phyloP scores from a whole-genome alignment of 345 rosid genomes.

The Sonneratia caseolaris region DNA sequence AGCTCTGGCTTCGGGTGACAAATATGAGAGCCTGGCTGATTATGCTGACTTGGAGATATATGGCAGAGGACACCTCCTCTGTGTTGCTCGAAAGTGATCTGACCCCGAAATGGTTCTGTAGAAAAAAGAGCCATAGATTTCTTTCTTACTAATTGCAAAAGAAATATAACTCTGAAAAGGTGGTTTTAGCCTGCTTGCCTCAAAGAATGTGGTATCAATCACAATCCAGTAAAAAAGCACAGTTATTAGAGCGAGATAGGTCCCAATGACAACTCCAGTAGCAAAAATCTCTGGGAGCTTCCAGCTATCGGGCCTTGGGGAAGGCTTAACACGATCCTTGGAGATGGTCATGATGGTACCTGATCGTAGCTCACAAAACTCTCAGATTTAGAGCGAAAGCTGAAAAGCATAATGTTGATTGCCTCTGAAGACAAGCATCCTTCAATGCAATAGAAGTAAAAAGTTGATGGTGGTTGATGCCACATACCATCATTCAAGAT shows the following conservation, averaged over 20 bases:
- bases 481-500: slow-evolving; percentile 82
- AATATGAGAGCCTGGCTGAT: slow-evolving; percentile 96
- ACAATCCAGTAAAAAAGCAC: slow-evolving; percentile 82
- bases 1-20: slow-evolving; percentile 84
- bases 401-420: too few species aligned
- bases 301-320: slow-evolving; percentile 87
- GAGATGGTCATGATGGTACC: slow-evolving; percentile 96
- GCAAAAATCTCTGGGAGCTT: slow-evolving; percentile 89
- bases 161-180: too few species aligned
- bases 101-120: slow-evolving; percentile 42
- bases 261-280: slow-evolving; percentile 83
- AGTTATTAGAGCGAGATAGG: slow-evolving; percentile 79
- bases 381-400: not conserved
- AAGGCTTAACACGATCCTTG: slow-evolving; percentile 82
- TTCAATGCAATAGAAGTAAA: not conserved
- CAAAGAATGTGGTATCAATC: slow-evolving; percentile 74
- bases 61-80: slow-evolving; percentile 72
- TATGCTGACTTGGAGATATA: slow-evolving; percentile 94
- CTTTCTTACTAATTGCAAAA: too few species aligned
- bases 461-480: not conserved
- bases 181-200: slow-evolving; percentile 17
- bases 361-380: slow-evolving; percentile 15
- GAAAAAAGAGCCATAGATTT: too few species aligned
- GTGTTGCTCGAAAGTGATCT: slow-evolving; percentile 36
- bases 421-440: too few species aligned